phyloP scores from a whole-genome alignment of 2,329 filamentous ascomycete species.

The Leptographium procerum region DNA sequence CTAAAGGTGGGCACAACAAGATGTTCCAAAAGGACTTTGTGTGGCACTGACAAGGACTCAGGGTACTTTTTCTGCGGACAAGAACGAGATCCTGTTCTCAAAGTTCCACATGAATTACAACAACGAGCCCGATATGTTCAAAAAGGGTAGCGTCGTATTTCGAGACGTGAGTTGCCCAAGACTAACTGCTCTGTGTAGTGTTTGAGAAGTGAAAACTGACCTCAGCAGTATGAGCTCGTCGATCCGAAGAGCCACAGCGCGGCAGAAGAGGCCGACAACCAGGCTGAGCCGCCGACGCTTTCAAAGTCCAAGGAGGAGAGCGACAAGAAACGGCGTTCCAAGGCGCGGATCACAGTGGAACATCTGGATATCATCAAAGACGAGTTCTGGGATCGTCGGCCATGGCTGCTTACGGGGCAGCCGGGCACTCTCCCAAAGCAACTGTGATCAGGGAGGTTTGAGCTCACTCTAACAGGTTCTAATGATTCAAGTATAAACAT shows the following conservation, averaged over 20 bases:
- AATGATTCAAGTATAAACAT: neutral
- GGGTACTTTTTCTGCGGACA: slow-evolving; percentile 77
- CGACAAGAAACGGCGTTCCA: slow-evolving; percentile 66
- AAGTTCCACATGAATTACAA: slow-evolving; percentile 94
- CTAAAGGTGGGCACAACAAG: slow-evolving; percentile 48
- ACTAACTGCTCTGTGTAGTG: neutral
- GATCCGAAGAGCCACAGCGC: slow-evolving; percentile 41
- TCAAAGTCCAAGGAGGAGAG: slow-evolving; percentile 78
- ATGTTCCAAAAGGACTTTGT: neutral
- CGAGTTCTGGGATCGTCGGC: slow-evolving; percentile 80
- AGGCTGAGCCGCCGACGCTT: slow-evolving; percentile 42
- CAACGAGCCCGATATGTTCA: slow-evolving; percentile 84
- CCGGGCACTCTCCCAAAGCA: slow-evolving; percentile 60
- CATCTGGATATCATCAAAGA: slow-evolving; percentile 93
- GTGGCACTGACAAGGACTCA: slow-evolving; percentile 22
- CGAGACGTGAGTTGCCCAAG: slow-evolving; percentile 53
- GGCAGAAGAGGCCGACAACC: slow-evolving; percentile 32
- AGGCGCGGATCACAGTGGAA: slow-evolving; percentile 69
- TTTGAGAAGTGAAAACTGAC: neutral
- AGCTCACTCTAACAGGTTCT: neutral
- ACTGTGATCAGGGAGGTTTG: slow-evolving; percentile 1
- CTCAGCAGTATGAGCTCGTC: slow-evolving; percentile 54
- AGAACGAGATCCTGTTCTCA: slow-evolving; percentile 91
- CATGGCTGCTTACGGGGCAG: slow-evolving; percentile 71
- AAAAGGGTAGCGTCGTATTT: slow-evolving; percentile 85